Evolutionary conservation across 1,284 basidiomycete species (phyloP), one percentile per base, ranked within the genome.

Genomic region (Cryptococcus hybrid): DNA sequence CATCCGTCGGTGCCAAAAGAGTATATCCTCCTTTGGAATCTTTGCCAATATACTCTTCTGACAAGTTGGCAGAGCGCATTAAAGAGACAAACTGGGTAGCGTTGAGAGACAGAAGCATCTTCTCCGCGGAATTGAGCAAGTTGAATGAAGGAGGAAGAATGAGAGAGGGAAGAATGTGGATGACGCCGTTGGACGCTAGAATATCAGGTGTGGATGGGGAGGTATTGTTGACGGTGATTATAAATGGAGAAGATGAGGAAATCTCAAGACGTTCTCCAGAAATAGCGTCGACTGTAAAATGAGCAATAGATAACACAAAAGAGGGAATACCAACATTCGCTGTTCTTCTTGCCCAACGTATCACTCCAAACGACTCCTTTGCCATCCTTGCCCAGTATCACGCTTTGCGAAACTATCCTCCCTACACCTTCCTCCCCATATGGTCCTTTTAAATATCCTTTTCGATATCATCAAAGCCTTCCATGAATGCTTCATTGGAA

Each of bases 21-120:
- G 92, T 93, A 75, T 88, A 83, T 48, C 60, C 72, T 30, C 88
- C 82, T 11, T 80, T 76, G 15, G 66, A 66, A 1, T 65, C 60
- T 38, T 74, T 69, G 62, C 95, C 91, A 68, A 97, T 85, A 63
- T 92, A 84, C 43, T 56, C 61, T 34, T 82, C 76, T 0, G 84
- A 86, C 48, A 97, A 83, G 60, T 89, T 82, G 48, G 89, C 89
- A 3, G 89, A 88, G 62, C 90, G 90, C 42, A 97, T 80, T 37
- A 96, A 81, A 2, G 88, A 88, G 49, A 99, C 91, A 73, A 99
- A 98, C 36, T 84, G 83, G 0, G 89, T 90, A 72, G 93, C 96
- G 69, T 97, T 92, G 58, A 97, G 83, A 0, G 90, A 73, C 0
- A 78, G 58, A 1, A 78, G 71, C 2, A 77, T 92, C 77, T 99